phyloP scores from a whole-genome alignment of 2,329 filamentous ascomycete genomes.

The Ampelomyces quisqualis region DNA sequence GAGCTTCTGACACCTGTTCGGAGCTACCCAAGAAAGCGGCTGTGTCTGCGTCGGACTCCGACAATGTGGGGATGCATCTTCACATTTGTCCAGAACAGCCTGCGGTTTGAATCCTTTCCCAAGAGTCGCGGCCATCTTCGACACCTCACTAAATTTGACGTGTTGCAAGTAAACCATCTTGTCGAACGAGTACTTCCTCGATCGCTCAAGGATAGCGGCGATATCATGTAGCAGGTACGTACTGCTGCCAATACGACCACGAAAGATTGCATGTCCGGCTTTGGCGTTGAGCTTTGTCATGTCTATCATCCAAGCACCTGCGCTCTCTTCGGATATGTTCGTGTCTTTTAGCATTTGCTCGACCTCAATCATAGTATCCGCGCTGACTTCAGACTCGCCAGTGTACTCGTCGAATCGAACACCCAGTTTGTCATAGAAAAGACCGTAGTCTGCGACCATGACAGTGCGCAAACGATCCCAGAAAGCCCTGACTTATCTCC shows the following conservation, averaged over 20 bases:
- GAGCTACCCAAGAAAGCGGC: constrained; percentile 17
- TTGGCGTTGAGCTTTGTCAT: constrained; percentile 70
- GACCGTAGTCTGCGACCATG: constrained; percentile 66
- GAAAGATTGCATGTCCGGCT: constrained; percentile 69
- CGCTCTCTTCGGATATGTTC: constrained; percentile 66
- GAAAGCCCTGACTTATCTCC: constrained; percentile 63
- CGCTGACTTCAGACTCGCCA: constrained; percentile 71
- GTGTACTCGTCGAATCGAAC: constrained; percentile 71
- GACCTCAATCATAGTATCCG: constrained; percentile 65
- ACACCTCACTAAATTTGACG: constrained; percentile 72
- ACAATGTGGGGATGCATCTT: constrained; percentile 18
- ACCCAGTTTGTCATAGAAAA: constrained; percentile 69
- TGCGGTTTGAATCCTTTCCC: constrained; percentile 67
- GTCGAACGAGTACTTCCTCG: constrained; percentile 65
- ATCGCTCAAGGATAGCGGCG: constrained; percentile 68
- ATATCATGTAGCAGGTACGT: constrained; percentile 79
- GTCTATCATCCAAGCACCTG: constrained; percentile 72
- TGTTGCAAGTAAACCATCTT: constrained; percentile 79
- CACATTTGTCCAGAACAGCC: constrained; percentile 62
- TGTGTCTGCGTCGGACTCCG: constrained; percentile 25
- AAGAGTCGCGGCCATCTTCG: constrained; percentile 40
- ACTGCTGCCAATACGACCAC: constrained; percentile 72
- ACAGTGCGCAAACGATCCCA: constrained; percentile 68
- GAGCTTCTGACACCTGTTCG: constrained; percentile 9
- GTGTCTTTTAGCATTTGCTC: constrained; percentile 64